Base-by-base conservation (phyloP, 2,329 filamentous ascomycete genomes). In the Diaporthe helianthi region DNA sequence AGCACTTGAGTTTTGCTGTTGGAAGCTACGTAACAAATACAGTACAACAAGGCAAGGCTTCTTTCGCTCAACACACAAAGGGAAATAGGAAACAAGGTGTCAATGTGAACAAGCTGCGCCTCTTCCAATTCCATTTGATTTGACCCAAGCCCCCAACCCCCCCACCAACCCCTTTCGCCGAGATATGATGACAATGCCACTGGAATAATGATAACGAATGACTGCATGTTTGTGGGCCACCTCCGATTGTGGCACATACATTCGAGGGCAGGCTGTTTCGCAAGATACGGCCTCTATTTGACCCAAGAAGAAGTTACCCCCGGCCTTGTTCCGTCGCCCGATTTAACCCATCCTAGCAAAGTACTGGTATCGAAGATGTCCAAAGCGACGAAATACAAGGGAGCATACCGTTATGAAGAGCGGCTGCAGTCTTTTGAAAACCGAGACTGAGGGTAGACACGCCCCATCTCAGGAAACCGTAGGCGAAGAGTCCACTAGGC, bases 401-500 rank as follows among this genome's bases (percentile, higher is more conserved):
- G 29, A 17, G 19, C 24, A 26, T 6, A 9, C 22, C 26, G 9
- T 26, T 33, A 67, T 46, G 46, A 44, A 36, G 22, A 44, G 41
- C 31, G 29, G 46, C 29, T 26, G 4, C 26, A 13, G 31, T 55
- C 19, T 17, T 7, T 49, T 7, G 65, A 51, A 44, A 22, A 33
- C 9, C 15, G 26, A 22, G 22, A 15, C 13, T 17, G 31, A 9
- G 65, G 65, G 44, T 58, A 67, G 2, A 58, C 17, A 19, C 22
- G 24, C 13, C 65, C 65, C 22, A 67, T 31, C 22, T 67, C 55
- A 8, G 69, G 55, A 54, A 63, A 69, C 26, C 70, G 67, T 12
- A 71, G 70, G 44, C 47, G 49, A 15, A 69, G 17, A 33, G 63
- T 49, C 70, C 70, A 69, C 71, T 72, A 80, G 3, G 79, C 76